Base-by-base conservation (phyloP, 371 early-diverging fungal species). In the Coelomomyces lativittatus region DNA sequence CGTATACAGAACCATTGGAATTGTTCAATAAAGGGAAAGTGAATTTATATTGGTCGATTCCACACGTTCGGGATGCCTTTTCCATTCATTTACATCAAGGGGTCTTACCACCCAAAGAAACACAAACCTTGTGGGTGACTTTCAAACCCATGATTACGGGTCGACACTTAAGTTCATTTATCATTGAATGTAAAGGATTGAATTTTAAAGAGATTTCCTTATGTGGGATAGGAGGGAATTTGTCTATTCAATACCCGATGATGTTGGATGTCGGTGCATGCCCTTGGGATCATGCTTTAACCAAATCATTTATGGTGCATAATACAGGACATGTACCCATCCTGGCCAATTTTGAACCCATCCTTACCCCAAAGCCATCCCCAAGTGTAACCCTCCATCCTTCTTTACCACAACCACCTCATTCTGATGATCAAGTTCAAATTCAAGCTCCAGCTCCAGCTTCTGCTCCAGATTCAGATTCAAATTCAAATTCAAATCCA, bases 141-240 rank as follows among this genome's bases (percentile, higher is more conserved):
- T 74, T 74, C 56, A 59, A 46, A 32, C 75, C 75, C 9, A 37
- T 52, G 12, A 38, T 29, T 19, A 31, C 60, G 26, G 68, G 65
- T 3, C 54, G 63, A 35, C 54, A 63, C 37, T 53, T 60, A 0
- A 59, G 53, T 52, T 66, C 60, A 37, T 61, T 67, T 24, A 53
- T 69, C 27, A 51, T 74, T 12, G 75, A 74, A 36, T 74, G 69
- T 53, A 66, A 64, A 43, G 72, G 75, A 1, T 63, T 66, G 21
- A 66, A 63, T 41, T 72, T 67, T 55, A 74, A 74, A 52, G 75
- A 74, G 48, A 54, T 74, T n/a, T 63, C 62, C 1, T 52, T 69
- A 5, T 56, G 62, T 19, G 75, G 75, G 3, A 55, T 74, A 37
- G 75, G 75, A 12, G 75, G 71, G 0, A 25, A 12, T 17, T 54